Conservation (phyloP, 2,329 filamentous ascomycete genomes). For the Colletotrichum agaves region DNA sequence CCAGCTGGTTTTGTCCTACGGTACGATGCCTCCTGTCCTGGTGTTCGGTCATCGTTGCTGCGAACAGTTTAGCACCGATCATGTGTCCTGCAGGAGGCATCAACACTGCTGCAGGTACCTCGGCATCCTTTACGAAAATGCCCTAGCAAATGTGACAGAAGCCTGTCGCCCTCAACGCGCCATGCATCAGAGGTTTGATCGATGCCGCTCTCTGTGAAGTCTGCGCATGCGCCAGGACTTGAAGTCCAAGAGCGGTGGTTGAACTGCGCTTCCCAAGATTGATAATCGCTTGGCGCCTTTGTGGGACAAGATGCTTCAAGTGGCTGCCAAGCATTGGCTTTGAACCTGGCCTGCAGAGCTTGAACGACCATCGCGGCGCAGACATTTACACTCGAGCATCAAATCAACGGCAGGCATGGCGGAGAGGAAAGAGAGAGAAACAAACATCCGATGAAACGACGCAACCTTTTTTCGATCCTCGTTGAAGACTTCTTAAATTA, state of each 20-base stretch:
- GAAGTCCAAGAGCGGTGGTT: background rate
- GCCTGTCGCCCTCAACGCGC: background rate
- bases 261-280: conserved; percentile 10
- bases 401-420: too few species aligned
- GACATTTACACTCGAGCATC: too few species aligned
- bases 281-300: conserved; percentile 16
- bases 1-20: background rate
- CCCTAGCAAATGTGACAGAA: background rate
- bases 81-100: conserved; percentile 35
- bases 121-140: background rate
- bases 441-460: too few species aligned
- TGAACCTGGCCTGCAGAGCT: background rate
- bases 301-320: background rate
- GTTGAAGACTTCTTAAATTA: background rate
- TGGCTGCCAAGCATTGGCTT: background rate
- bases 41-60: background rate
- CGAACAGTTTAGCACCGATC: conserved; percentile 4
- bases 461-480: background rate
- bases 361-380: too few species aligned
- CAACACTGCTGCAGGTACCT: conserved; percentile 27
- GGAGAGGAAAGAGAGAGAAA: too few species aligned
- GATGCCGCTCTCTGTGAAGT: too few species aligned
- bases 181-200: background rate
- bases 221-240: too few species aligned
- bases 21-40: background rate